phyloP scores from a whole-genome alignment of 441 rosid species.

The Erodium moschatum region DNA sequence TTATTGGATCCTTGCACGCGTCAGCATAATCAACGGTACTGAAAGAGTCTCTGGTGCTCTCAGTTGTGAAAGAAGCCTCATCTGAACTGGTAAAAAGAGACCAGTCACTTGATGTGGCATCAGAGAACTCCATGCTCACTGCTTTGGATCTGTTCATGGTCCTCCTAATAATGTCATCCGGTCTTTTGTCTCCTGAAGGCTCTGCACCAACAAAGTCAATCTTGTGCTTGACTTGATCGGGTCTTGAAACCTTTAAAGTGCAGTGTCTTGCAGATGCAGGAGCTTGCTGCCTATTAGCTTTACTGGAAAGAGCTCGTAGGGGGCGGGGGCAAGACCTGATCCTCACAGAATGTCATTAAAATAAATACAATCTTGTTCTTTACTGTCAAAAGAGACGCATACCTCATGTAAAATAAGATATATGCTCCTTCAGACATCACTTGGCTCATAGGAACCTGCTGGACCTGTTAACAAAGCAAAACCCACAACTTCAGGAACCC shows the following conservation, averaged over 20 bases:
- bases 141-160: constrained; percentile 21
- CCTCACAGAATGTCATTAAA: background rate
- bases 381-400: constrained; percentile 10
- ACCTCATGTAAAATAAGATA: constrained; percentile 79
- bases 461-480: constrained; percentile 32
- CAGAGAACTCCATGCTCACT: constrained; percentile 37
- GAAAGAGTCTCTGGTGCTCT: constrained; percentile 75
- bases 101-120: constrained; percentile 71
- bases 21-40: constrained; percentile 61
- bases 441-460: constrained; percentile 57
- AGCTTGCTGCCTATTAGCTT: constrained; percentile 27
- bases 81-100: constrained; percentile 84
- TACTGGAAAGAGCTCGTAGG: constrained; percentile 29
- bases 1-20: constrained; percentile 39
- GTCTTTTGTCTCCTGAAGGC: constrained; percentile 22
- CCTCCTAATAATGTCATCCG: constrained; percentile 20
- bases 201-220: constrained; percentile 23
- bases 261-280: constrained; percentile 25
- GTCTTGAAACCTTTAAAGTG: constrained; percentile 27
- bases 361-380: background rate
- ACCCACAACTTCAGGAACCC: no score
- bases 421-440: constrained; percentile 95
- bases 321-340: constrained; percentile 67
- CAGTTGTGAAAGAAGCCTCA: constrained; percentile 84
- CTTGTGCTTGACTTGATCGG: constrained; percentile 33